phyloP scores from a whole-genome alignment of 2,329 filamentous ascomycete genomes.

The Xylaria digitata region DNA sequence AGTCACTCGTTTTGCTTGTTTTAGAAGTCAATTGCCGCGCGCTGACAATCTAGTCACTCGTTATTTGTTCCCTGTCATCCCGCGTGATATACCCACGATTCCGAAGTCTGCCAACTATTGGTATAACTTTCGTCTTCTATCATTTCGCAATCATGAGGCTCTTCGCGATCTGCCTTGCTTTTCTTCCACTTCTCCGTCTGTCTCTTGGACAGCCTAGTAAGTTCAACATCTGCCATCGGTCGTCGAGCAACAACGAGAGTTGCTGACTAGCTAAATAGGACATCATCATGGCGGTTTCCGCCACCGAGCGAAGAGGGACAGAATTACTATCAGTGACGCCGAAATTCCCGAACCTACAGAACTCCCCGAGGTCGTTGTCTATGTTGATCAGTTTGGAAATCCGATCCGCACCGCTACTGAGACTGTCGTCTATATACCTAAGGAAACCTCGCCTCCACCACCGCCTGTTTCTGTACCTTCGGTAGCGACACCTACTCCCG shows the following conservation, averaged over 20 bases:
- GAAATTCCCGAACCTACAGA: constrained; percentile 55
- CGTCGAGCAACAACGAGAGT: not conserved
- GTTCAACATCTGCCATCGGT: constrained; percentile 26
- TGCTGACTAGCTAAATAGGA: constrained; percentile 37
- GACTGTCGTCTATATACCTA: constrained; percentile 49
- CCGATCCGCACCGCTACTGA: constrained; percentile 59
- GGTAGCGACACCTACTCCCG: constrained; percentile 28
- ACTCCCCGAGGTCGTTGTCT: constrained; percentile 65
- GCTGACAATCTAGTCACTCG: constrained; percentile 41
- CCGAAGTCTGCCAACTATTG: constrained; percentile 18
- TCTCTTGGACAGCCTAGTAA: constrained; percentile 57
- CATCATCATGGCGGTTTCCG: constrained; percentile 52
- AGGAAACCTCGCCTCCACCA: constrained; percentile 33
- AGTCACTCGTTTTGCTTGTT: constrained; percentile 40
- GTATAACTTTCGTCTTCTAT: constrained; percentile 23
- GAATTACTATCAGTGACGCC: constrained; percentile 53
- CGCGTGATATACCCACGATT: constrained; percentile 35
- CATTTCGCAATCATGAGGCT: constrained; percentile 57
- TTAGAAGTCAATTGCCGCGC: constrained; percentile 32
- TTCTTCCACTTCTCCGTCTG: constrained; percentile 55
- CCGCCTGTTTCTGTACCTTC: constrained; percentile 27
- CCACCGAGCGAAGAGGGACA: constrained; percentile 45
- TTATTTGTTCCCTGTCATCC: constrained; percentile 40
- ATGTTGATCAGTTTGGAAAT: constrained; percentile 68
- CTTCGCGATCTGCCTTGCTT: constrained; percentile 51